Conservation (phyloP, 257 asterid species). For the Fraxinus anomala region DNA sequence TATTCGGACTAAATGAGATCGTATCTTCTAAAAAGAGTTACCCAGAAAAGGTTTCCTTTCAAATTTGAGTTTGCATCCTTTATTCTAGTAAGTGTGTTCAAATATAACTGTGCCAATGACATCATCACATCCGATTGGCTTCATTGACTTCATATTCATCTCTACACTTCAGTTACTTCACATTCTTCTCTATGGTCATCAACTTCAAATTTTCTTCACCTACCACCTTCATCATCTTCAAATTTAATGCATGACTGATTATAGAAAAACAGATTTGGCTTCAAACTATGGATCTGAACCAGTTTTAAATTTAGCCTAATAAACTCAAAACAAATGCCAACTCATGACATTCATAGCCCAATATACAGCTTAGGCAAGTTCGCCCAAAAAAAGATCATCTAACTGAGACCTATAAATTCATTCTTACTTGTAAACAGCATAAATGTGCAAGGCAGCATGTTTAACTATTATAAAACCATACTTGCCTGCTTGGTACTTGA, state of each 20-base stretch:
- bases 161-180: neutral
- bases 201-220: neutral
- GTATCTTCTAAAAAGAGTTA: neutral
- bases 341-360: neutral
- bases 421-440: neutral
- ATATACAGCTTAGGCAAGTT: neutral
- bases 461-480: neutral
- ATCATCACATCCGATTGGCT: neutral
- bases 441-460: neutral
- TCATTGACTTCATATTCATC: too few relatives aligned
- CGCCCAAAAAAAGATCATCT: neutral
- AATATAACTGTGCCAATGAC: neutral
- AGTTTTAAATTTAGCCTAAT: neutral
- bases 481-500: neutral
- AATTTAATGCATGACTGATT: constrained; percentile 11
- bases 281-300: neutral
- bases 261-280: neutral
- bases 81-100: neutral
- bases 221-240: neutral
- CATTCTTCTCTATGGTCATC: neutral
- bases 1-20: too few relatives aligned
- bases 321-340: neutral
- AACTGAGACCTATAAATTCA: neutral
- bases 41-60: neutral
- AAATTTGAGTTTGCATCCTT: neutral